Conservation (phyloP, 2,329 filamentous ascomycete genomes). For the Amauroascus niger region DNA sequence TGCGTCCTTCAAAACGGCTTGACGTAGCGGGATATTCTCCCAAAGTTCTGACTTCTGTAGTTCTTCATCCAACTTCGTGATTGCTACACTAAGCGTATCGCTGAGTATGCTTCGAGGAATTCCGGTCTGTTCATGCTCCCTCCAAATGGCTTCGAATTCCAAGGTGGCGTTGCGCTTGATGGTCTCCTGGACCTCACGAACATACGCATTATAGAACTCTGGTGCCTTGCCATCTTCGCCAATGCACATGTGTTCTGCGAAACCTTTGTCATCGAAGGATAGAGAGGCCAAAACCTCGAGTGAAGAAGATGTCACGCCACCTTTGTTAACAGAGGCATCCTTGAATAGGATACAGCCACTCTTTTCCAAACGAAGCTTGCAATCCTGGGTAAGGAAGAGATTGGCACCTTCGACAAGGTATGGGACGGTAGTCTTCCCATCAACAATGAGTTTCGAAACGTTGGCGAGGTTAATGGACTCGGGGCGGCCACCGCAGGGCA, state of each 20-base stretch:
- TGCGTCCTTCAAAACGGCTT: slow-evolving; percentile 71
- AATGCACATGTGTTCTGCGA: slow-evolving; percentile 90
- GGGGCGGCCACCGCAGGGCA: slow-evolving; percentile 90
- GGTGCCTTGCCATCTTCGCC: slow-evolving; percentile 65
- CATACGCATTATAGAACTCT: slow-evolving; percentile 86
- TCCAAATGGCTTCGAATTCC: slow-evolving; percentile 98
- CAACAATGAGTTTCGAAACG: slow-evolving; percentile 76
- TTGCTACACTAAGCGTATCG: slow-evolving; percentile 80
- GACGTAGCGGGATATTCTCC: slow-evolving; percentile 68
- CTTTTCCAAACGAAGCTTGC: slow-evolving; percentile 86
- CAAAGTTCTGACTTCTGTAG: slow-evolving; percentile 87
- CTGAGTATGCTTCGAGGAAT: slow-evolving; percentile 75
- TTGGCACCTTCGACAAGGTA: slow-evolving; percentile 98
- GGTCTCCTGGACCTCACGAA: slow-evolving; percentile 79
- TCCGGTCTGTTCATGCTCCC: slow-evolving; percentile 76
- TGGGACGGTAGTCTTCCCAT: slow-evolving; percentile 77
- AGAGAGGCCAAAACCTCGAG: slow-evolving; percentile 90
- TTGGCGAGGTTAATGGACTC: slow-evolving; percentile 91
- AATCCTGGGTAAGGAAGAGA: slow-evolving; percentile 96
- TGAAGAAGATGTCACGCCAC: slow-evolving; percentile 92
- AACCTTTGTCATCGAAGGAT: slow-evolving; percentile 82
- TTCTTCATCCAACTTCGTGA: slow-evolving; percentile 94
- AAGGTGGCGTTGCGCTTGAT: slow-evolving; percentile 86
- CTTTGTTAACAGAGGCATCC: slow-evolving; percentile 97
- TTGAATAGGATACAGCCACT: slow-evolving; percentile 96